phyloP scores from a whole-genome alignment of 352 stramenopile genomes.

The Globisporangium cederbergense region DNA sequence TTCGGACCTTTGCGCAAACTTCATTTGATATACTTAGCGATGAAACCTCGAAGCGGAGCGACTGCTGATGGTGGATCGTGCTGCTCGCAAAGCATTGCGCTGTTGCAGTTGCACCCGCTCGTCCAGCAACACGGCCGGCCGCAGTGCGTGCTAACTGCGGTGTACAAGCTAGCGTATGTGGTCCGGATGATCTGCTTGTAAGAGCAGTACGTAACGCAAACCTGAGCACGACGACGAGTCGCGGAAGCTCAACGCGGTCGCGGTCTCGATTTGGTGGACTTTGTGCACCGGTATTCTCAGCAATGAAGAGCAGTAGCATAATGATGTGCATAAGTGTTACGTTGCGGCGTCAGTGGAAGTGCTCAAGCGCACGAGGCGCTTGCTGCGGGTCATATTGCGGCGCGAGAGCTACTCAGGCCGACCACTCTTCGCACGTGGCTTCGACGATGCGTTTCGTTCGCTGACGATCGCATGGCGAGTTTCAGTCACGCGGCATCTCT shows the following conservation, averaged over 20 bases:
- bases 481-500: not conserved
- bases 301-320: not conserved
- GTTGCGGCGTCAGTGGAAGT: not conserved
- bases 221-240: not conserved
- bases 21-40: too few relatives aligned
- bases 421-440: not conserved
- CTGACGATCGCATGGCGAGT: not conserved
- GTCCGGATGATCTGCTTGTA: too few relatives aligned
- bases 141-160: not conserved
- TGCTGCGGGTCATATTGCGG: not conserved
- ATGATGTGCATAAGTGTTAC: not conserved
- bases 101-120: too few relatives aligned
- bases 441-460: not conserved
- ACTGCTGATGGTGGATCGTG: too few relatives aligned
- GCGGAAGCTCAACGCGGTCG: not conserved
- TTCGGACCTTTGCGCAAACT: not conserved
- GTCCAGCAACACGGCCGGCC: not conserved
- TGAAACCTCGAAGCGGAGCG: too few relatives aligned
- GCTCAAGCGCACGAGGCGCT: not conserved
- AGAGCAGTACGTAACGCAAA: too few relatives aligned
- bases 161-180: not conserved
- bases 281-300: not conserved
- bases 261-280: not conserved
- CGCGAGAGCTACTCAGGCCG: not conserved
- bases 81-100: too few relatives aligned